Conservation (phyloP, 2,329 filamentous ascomycete species). For the Arthrobotrys conoides region DNA sequence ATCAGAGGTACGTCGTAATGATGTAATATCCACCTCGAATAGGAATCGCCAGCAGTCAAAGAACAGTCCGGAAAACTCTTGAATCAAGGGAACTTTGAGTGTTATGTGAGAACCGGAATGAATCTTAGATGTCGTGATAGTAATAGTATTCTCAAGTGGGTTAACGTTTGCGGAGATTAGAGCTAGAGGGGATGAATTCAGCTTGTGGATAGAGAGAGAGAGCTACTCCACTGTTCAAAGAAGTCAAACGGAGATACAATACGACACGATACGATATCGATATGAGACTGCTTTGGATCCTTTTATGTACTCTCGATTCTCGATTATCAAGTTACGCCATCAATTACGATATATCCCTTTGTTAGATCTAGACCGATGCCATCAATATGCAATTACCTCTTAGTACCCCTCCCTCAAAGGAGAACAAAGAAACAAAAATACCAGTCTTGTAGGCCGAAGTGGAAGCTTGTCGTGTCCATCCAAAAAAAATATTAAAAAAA, state of each 20-base stretch:
- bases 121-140: conserved; percentile 38
- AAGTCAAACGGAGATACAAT: neutral
- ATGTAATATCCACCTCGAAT: conserved; percentile 61
- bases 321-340: conserved; percentile 10
- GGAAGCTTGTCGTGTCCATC: conserved; percentile 39
- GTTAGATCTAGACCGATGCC: conserved; percentile 7
- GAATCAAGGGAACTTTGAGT: conserved; percentile 12
- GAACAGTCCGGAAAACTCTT: conserved; percentile 14
- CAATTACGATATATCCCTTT: conserved; percentile 16
- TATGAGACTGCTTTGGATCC: too few species aligned
- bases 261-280: neutral
- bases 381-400: conserved; percentile 2
- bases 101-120: conserved; percentile 23
- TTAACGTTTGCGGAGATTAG: neutral
- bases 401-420: conserved; percentile 11
- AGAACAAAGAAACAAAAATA: neutral
- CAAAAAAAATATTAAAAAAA: conserved; percentile 7
- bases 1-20: conserved; percentile 57
- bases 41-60: conserved; percentile 54
- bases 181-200: too few species aligned
- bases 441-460: conserved; percentile 26
- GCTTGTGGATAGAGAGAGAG: neutral
- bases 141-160: conserved; percentile 12
- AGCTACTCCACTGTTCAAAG: neutral
- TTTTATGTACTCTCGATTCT: conserved; percentile 9